Conservation (phyloP, 2,329 filamentous ascomycete genomes). For the Cordyceps fumosorosea region DNA sequence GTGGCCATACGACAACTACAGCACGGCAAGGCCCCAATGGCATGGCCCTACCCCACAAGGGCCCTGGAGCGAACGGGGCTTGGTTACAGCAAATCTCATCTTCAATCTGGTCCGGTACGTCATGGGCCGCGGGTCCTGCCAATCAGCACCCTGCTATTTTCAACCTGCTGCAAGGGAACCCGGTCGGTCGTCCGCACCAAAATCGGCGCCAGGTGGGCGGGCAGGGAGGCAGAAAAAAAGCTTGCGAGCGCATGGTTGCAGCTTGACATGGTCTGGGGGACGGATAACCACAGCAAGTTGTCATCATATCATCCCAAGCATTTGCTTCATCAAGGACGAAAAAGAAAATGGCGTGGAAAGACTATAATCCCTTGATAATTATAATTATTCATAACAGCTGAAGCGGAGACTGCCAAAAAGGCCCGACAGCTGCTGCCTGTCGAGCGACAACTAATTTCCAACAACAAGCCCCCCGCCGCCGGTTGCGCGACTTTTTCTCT, state of each 20-base stretch:
- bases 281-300: neutral
- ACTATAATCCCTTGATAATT: no score
- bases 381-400: neutral
- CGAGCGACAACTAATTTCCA: neutral
- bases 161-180: slow-evolving; percentile 1
- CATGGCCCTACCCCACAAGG: slow-evolving; percentile 3
- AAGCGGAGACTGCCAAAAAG: neutral
- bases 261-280: no score
- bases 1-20: neutral
- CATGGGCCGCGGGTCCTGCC: slow-evolving; percentile 6
- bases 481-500: slow-evolving; percentile 5
- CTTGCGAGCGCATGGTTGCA: neutral
- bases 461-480: neutral
- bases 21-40: neutral
- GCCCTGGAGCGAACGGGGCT: neutral
- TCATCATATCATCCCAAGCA: no score
- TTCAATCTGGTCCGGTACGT: slow-evolving; percentile 7
- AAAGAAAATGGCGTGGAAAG: neutral
- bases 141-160: slow-evolving; percentile 10
- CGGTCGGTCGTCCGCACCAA: neutral
- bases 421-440: neutral
- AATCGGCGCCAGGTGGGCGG: neutral
- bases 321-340: neutral
- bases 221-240: neutral
- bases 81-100: slow-evolving; percentile 13